Evolutionary conservation across 768 basidiomycete genomes (phyloP).

Genomic region (Tylopilus subfusipes): DNA sequence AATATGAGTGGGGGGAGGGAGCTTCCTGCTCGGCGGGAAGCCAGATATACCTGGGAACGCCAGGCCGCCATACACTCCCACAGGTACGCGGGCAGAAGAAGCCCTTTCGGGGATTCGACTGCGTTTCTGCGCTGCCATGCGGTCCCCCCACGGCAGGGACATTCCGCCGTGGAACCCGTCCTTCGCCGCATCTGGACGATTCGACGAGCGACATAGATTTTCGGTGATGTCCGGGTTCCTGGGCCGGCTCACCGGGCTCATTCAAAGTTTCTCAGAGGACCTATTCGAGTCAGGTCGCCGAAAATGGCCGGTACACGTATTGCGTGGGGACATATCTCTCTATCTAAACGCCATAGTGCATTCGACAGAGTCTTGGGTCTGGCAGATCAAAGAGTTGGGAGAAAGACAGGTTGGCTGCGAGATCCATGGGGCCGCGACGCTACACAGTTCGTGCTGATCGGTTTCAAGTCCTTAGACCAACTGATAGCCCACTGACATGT

Average conservation of each 20-base stretch:
- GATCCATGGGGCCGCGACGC: conserved; percentile 8
- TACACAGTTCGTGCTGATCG: conserved; percentile 17
- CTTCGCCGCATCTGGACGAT: too few relatives aligned
- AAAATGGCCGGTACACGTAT: not conserved
- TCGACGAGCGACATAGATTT: too few relatives aligned
- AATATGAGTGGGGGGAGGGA: too few relatives aligned
- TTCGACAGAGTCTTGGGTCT: not conserved
- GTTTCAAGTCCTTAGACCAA: not conserved
- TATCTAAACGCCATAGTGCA: not conserved
- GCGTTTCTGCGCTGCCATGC: too few relatives aligned
- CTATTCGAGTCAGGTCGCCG: not conserved
- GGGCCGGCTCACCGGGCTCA: not conserved
- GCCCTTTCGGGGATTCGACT: too few relatives aligned
- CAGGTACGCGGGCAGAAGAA: too few relatives aligned
- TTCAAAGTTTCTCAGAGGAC: not conserved
- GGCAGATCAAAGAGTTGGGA: not conserved
- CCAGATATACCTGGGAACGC: too few relatives aligned
- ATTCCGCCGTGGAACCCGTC: too few relatives aligned
- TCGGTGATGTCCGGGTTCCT: not conserved
- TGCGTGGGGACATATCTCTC: not conserved
- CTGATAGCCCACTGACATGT: not conserved
- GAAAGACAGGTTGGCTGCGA: not conserved
- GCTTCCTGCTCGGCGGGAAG: too few relatives aligned
- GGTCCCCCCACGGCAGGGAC: too few relatives aligned
- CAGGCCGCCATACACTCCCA: too few relatives aligned